Evolutionary conservation across 345 rosid species (phyloP).

Genomic region (Crucihimalaya himalaica): DNA sequence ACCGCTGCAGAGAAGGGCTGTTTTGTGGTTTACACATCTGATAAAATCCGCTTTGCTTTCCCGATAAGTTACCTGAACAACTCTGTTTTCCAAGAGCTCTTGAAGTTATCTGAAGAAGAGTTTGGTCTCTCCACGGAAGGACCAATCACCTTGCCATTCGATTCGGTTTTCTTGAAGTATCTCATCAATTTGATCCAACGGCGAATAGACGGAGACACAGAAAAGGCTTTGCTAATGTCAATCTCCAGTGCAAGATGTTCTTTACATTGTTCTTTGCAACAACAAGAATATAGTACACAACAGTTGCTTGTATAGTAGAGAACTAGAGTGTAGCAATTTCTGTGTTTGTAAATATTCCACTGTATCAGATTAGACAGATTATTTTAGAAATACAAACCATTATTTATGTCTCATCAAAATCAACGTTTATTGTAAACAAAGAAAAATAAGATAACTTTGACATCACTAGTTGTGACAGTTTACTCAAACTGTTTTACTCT

Average conservation of each 20-base stretch:
- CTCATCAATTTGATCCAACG: conserved; percentile 16
- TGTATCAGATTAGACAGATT: background rate
- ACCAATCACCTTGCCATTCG: conserved; percentile 39
- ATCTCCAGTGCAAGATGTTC: conserved; percentile 24
- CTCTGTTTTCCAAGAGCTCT: conserved; percentile 38
- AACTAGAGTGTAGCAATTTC: background rate
- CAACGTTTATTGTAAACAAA: background rate
- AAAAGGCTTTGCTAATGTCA: conserved; percentile 33
- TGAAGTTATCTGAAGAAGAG: conserved; percentile 47
- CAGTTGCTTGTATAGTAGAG: conserved; percentile 23
- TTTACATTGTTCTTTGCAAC: background rate
- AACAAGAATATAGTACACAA: background rate
- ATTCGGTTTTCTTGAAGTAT: conserved; percentile 37
- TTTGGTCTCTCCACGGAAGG: conserved; percentile 34
- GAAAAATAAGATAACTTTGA: background rate
- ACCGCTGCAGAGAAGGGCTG: conserved; percentile 28
- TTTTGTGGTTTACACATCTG: conserved; percentile 42
- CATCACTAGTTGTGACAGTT: background rate
- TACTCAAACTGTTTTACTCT: background rate
- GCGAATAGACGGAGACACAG: conserved; percentile 9
- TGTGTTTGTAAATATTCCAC: background rate
- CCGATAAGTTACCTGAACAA: conserved; percentile 33
- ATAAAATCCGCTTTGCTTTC: conserved; percentile 12
- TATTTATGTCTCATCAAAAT: background rate
- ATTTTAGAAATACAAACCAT: background rate